Evolutionary conservation across 306 rosid genomes (phyloP), one percentile per base, ranked within the genome.

Genomic region (Rubus idaeus): DNA sequence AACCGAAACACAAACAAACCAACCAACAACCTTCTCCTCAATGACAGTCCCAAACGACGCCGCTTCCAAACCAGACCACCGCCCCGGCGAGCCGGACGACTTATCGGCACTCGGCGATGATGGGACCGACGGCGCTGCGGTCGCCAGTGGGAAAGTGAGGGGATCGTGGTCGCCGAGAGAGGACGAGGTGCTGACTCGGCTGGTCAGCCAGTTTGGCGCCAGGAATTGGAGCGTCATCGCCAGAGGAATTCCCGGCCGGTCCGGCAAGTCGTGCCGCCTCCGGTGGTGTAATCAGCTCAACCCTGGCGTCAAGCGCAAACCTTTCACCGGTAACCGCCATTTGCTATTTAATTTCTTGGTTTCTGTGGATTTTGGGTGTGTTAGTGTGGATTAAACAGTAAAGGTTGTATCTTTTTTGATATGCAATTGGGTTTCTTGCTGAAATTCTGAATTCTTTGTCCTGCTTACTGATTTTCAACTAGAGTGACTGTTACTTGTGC

Each of bases 261-360:
- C 97, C 39, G 95, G 97, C 30, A 91, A 91, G 88, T 91, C 97
- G 4, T 91, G 95, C 87, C 97, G 97, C 2, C 94, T 91, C 72
- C 87, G 97, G 12, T 91, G 97, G 97, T 91, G 94, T 72, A 91
- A 91, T 80, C 97, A 91, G 84, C 90, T 91, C 10, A 94, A 90
- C 76, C 97, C 95, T 10, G 70, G 75, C 56, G 90, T 91, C 14
- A 91, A 90, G 84, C 95, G 97, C 75, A 91, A 91, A 82, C 95
- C 95, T 70, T 91, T 91, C 41, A 82, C 91, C 30, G 97, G 97
- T 23, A 40, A 57, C 44, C 58, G 49, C 71, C 75, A 37, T 65
- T 81, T 11, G 52, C 26, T 40, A 21, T 42, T 26, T 51, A 7
- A 44, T n/a, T 39, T 30, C 35, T 30, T 30, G 35, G 35, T 30